A percentile compares a stretch with the other conserved stretches of the same genome.
Conservation (phyloP, 768 basidiomycete species). For the Lyophyllum atratum region DNA sequence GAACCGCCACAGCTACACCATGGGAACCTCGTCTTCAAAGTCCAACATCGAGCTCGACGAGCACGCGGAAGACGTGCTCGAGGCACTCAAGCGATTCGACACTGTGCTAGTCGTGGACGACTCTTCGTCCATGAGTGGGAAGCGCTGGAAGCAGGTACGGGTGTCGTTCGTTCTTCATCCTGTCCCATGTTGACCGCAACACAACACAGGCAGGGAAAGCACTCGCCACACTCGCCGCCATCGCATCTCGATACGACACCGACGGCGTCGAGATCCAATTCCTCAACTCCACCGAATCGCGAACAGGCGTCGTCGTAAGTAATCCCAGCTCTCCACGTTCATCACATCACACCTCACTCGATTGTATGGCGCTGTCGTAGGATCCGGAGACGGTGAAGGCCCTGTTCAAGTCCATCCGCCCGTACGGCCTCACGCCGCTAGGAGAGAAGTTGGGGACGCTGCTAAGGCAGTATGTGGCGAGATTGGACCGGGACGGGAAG, state of each 20-base stretch:
- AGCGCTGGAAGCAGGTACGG: constrained; percentile 50
- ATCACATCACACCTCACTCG: no score
- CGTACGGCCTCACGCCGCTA: neutral
- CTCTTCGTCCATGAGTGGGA: constrained; percentile 54
- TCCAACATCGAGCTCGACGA: neutral
- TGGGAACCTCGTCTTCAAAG: neutral
- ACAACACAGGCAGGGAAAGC: constrained; percentile 45
- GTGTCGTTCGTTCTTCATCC: neutral
- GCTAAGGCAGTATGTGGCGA: neutral
- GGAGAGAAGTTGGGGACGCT: neutral
- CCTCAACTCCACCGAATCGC: constrained; percentile 34
- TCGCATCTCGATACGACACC: constrained; percentile 44
- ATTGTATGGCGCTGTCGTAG: neutral
- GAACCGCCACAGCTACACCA: neutral
- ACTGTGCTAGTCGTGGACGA: constrained; percentile 64
- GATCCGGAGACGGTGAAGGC: neutral
- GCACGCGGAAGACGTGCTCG: constrained; percentile 26
- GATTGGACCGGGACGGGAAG: neutral
- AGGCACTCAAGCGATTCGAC: constrained; percentile 47
- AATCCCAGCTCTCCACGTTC: neutral
- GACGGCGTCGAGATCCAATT: constrained; percentile 61
- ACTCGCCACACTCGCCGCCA: constrained; percentile 42
- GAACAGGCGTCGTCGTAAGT: neutral
- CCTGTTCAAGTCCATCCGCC: constrained; percentile 1
- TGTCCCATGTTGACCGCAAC: no score